Evolutionary conservation across 768 basidiomycete genomes (phyloP).

Genomic region (Lactarius pseudohatsudake): DNA sequence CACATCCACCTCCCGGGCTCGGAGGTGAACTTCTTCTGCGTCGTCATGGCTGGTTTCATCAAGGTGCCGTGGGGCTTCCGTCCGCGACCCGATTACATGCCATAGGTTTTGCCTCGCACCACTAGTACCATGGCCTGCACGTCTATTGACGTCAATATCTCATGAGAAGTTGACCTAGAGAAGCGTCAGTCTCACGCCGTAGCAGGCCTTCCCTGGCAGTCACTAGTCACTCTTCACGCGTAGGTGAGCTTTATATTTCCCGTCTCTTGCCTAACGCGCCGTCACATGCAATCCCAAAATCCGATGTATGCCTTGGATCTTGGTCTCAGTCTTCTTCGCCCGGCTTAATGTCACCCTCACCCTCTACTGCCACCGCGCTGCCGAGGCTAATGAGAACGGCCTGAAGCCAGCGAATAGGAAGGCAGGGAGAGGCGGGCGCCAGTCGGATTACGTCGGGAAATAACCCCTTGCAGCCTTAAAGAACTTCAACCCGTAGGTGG

Average conservation of each 20-base stretch:
- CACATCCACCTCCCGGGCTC: background rate
- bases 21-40: constrained; percentile 4
- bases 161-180: background rate
- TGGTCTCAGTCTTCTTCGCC: background rate
- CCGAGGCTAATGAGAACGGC: background rate
- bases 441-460: background rate
- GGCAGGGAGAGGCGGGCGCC: background rate
- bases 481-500: background rate
- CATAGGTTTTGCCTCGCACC: constrained; percentile 8
- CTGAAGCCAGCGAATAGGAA: background rate
- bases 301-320: background rate
- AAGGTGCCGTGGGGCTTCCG: constrained; percentile 4
- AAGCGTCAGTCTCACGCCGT: background rate
- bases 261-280: background rate
- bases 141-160: constrained; percentile 13
- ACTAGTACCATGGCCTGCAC: constrained; percentile 10
- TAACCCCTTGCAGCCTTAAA: background rate
- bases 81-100: constrained; percentile 5
- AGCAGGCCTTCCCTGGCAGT: background rate
- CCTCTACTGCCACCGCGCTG: background rate
- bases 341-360: background rate
- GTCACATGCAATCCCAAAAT: background rate
- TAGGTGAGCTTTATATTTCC: background rate
- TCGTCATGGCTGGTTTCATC: background rate
- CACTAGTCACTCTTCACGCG: background rate